phyloP scores from a whole-genome alignment of 2,329 filamentous ascomycete species.

The Ophiostoma pallidulum region DNA sequence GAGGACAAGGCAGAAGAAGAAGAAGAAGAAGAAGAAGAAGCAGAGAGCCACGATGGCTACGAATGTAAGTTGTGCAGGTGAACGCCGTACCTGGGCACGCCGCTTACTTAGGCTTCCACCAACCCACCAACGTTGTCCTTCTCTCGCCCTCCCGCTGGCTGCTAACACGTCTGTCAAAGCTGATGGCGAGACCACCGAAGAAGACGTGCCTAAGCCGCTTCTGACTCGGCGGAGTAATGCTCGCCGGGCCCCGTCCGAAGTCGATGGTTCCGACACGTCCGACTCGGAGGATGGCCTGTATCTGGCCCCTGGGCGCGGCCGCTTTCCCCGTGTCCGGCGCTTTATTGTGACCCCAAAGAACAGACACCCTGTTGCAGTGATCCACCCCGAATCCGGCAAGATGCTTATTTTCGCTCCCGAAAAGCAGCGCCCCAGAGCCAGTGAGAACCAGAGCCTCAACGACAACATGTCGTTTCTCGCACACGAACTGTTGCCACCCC shows the following conservation, averaged over 20 bases:
- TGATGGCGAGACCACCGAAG: constrained; percentile 54
- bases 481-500: neutral
- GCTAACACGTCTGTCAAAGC: constrained; percentile 36
- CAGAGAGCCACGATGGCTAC: constrained; percentile 45
- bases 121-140: too few species aligned
- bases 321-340: constrained; percentile 44
- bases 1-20: neutral
- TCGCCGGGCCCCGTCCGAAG: constrained; percentile 26
- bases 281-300: constrained; percentile 43
- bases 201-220: constrained; percentile 43
- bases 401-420: constrained; percentile 56
- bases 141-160: constrained; percentile 15
- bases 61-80: constrained; percentile 42
- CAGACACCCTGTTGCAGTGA: constrained; percentile 48
- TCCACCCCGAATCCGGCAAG: constrained; percentile 48
- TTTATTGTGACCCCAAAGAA: constrained; percentile 45
- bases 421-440: constrained; percentile 22
- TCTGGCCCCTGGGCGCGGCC: constrained; percentile 37
- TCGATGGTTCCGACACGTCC: constrained; percentile 39
- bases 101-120: too few species aligned
- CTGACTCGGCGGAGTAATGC: constrained; percentile 37
- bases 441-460: neutral
- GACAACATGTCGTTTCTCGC: neutral
- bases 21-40: neutral
- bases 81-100: too few species aligned